Conservation (phyloP, 768 basidiomycete species). For the Hypsizygus marmoreus region DNA sequence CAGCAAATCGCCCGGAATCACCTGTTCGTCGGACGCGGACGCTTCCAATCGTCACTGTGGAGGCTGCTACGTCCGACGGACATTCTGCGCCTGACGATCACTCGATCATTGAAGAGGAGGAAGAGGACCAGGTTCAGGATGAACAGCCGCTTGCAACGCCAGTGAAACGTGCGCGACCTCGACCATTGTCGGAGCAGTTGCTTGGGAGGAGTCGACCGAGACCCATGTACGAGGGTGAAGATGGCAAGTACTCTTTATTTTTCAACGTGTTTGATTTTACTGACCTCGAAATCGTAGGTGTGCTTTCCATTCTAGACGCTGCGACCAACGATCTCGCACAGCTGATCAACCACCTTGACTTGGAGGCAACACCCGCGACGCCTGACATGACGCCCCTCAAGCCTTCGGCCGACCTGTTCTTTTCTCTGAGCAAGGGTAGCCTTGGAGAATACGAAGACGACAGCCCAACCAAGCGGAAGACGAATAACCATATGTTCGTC, state of each 20-base stretch:
- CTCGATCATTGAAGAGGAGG: slow-evolving; percentile 14
- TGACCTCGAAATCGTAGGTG: slow-evolving; percentile 37
- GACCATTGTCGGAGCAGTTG: slow-evolving; percentile 69
- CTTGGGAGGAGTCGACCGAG: slow-evolving; percentile 49
- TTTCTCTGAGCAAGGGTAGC: slow-evolving; percentile 18
- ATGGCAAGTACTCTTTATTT: slow-evolving; percentile 37
- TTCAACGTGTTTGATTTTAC: slow-evolving; percentile 6
- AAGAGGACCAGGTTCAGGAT: slow-evolving; percentile 18
- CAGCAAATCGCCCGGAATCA: slow-evolving; percentile 32
- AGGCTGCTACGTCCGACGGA: slow-evolving; percentile 57
- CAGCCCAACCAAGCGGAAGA: slow-evolving; percentile 35
- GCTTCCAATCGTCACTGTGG: slow-evolving; percentile 41
- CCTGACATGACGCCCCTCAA: slow-evolving; percentile 48
- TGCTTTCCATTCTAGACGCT: slow-evolving; percentile 71
- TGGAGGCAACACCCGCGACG: slow-evolving; percentile 73
- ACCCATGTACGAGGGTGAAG: slow-evolving; percentile 55
- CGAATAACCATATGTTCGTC: slow-evolving; percentile 4
- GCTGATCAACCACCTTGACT: slow-evolving; percentile 77
- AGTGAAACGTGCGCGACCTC: slow-evolving; percentile 45
- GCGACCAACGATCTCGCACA: slow-evolving; percentile 80
- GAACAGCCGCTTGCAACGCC: slow-evolving; percentile 35
- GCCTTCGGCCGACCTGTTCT: slow-evolving; percentile 30
- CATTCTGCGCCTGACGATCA: slow-evolving; percentile 35
- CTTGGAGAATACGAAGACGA: slow-evolving; percentile 17
- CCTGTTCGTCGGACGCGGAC: neutral